Evolutionary conservation across 202 grass and related monocot species (phyloP).

Genomic region (Carex arenaria): DNA sequence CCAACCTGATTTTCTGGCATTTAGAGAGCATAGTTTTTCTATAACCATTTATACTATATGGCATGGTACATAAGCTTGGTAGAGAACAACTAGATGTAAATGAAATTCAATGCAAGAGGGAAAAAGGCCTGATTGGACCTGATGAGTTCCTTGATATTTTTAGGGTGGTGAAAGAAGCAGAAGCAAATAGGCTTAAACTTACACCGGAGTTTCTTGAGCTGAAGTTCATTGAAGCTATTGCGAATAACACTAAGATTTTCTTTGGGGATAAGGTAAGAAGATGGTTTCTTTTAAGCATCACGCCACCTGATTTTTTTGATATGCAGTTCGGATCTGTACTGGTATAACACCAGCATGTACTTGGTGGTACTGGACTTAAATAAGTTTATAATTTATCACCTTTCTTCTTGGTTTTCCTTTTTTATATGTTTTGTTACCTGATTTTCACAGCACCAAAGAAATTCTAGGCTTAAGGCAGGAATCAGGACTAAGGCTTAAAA

Average conservation of each 20-base stretch:
- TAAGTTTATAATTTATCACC: not conserved
- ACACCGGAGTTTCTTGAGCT: constrained; percentile 88
- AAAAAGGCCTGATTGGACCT: not conserved
- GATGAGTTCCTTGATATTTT: not conserved
- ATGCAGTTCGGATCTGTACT: not conserved
- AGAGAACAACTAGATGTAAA: not conserved
- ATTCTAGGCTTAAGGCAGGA: not conserved
- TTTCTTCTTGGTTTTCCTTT: constrained; percentile 12
- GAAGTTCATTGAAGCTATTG: constrained; percentile 88
- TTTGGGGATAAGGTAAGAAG: constrained; percentile 87
- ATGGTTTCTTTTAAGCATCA: not conserved
- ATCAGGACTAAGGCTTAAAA: not conserved
- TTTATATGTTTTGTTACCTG: not conserved
- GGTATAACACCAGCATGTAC: not conserved
- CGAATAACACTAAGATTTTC: constrained; percentile 97
- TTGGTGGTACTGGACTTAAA: not conserved
- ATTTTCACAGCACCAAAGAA: not conserved
- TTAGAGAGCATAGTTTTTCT: not conserved
- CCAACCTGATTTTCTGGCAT: not conserved
- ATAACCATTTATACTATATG: not conserved
- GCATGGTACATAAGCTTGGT: not conserved
- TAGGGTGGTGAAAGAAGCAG: constrained; percentile 87
- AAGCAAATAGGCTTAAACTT: constrained; percentile 86
- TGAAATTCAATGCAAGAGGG: not conserved
- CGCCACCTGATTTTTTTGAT: not conserved